phyloP scores from a whole-genome alignment of 257 asterid genomes.

The Primulina tabacum region DNA sequence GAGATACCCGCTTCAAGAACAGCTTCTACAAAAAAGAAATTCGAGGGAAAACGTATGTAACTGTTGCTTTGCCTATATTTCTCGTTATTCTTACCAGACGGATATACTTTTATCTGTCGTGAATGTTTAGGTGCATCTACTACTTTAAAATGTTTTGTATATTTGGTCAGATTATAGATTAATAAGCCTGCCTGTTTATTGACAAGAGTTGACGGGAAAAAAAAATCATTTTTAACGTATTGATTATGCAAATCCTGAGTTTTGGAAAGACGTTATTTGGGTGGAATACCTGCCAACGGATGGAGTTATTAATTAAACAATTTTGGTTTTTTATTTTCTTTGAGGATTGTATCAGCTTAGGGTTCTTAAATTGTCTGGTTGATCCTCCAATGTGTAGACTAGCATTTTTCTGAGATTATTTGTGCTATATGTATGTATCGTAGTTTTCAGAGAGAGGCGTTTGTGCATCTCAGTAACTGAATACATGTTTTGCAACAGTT shows the following conservation, averaged over 20 bases:
- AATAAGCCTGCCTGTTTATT: background rate
- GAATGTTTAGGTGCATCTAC: background rate
- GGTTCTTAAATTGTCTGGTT: conserved; percentile 13
- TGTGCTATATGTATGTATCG: background rate
- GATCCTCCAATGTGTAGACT: background rate
- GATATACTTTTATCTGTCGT: background rate
- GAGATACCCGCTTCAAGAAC: conserved; percentile 82
- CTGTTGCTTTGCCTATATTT: background rate
- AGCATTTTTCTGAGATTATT: background rate
- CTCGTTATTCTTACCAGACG: background rate
- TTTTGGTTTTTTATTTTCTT: background rate
- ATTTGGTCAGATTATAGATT: too few relatives aligned
- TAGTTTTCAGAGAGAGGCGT: background rate
- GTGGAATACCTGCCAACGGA: background rate
- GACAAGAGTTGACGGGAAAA: background rate
- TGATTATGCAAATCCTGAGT: background rate
- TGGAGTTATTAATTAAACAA: background rate
- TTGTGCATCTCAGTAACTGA: conserved; percentile 2
- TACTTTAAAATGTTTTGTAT: background rate
- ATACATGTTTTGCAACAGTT: conserved; percentile 43
- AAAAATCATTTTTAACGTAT: background rate
- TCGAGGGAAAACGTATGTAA: conserved; percentile 68
- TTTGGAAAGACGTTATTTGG: too few relatives aligned
- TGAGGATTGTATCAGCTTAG: conserved; percentile 6
- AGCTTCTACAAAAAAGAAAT: conserved; percentile 48